A percentile compares a stretch with the other conserved stretches of the same genome.
Conservation (phyloP, 2,329 filamentous ascomycete species). For the Ascochyta pisi region DNA sequence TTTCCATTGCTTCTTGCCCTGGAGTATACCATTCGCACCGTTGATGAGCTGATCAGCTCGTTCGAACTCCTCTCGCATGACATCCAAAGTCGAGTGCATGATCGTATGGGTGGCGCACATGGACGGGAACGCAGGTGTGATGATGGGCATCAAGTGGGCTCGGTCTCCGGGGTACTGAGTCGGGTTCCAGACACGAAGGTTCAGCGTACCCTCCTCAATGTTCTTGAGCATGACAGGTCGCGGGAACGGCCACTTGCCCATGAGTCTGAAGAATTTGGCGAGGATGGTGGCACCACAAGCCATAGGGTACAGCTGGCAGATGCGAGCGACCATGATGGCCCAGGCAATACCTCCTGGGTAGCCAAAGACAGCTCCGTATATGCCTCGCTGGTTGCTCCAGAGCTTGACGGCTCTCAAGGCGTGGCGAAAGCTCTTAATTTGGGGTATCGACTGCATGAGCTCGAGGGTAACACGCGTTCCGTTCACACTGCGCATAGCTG, state of each 20-base stretch:
- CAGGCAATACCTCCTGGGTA: conserved; percentile 97
- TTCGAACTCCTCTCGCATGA: conserved; percentile 83
- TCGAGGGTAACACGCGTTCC: conserved; percentile 94
- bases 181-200: conserved; percentile 93
- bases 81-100: conserved; percentile 80
- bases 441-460: conserved; percentile 86
- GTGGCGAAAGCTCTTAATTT: conserved; percentile 86
- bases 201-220: conserved; percentile 81
- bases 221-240: conserved; percentile 89
- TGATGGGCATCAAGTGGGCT: conserved; percentile 95
- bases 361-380: conserved; percentile 95
- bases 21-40: conserved; percentile 77
- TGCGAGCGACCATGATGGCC: conserved; percentile 95
- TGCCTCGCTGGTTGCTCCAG: conserved; percentile 90
- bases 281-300: conserved; percentile 89
- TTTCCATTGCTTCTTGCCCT: conserved; percentile 79
- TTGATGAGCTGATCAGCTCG: conserved; percentile 79
- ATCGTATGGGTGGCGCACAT: conserved; percentile 99
- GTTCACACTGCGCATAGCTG: conserved; percentile 87
- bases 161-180: conserved; percentile 81
- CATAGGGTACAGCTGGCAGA: conserved; percentile 95
- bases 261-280: conserved; percentile 91
- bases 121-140: conserved; percentile 94
- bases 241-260: conserved; percentile 92
- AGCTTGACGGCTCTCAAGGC: conserved; percentile 93